Conservation (phyloP, 805 yeast species). For the Komagataella kurtzmanii region DNA sequence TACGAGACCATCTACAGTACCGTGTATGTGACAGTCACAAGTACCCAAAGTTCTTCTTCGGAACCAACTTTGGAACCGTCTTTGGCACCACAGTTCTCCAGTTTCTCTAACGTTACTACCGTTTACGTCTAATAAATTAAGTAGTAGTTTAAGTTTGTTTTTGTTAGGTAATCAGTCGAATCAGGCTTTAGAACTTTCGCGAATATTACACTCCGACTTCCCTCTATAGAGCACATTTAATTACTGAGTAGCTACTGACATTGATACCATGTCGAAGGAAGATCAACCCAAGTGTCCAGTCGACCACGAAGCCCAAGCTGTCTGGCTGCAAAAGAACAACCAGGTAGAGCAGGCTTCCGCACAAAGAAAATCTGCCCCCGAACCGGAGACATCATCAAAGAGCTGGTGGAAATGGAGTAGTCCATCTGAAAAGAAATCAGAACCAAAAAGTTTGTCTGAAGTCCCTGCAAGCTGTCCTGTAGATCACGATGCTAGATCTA, state of each 20-base stretch:
- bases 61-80: neutral
- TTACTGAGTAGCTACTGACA: neutral
- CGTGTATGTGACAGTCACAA: slow-evolving; percentile 5
- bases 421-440: neutral
- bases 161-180: neutral
- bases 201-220: neutral
- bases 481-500: slow-evolving; percentile 20
- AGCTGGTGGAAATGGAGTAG: neutral
- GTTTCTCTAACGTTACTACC: slow-evolving; percentile 4
- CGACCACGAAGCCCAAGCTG: slow-evolving; percentile 43
- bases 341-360: neutral
- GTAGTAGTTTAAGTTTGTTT: neutral
- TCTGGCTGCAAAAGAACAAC: slow-evolving; percentile 33
- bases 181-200: slow-evolving; percentile 1
- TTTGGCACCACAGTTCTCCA: slow-evolving; percentile 1
- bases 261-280: neutral
- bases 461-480: slow-evolving; percentile 22
- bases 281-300: slow-evolving; percentile 45
- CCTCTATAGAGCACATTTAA: neutral
- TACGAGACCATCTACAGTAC: slow-evolving; percentile 12
- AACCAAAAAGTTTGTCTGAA: slow-evolving; percentile 5
- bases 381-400: neutral
- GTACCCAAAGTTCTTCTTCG: neutral
- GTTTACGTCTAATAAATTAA: slow-evolving; percentile 4
- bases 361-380: neutral